These are phyloP conservation scores for Podaxis sp. DNA, from an alignment of 768 basidiomycete genomes.

Conservation along the genomic window DNA sequence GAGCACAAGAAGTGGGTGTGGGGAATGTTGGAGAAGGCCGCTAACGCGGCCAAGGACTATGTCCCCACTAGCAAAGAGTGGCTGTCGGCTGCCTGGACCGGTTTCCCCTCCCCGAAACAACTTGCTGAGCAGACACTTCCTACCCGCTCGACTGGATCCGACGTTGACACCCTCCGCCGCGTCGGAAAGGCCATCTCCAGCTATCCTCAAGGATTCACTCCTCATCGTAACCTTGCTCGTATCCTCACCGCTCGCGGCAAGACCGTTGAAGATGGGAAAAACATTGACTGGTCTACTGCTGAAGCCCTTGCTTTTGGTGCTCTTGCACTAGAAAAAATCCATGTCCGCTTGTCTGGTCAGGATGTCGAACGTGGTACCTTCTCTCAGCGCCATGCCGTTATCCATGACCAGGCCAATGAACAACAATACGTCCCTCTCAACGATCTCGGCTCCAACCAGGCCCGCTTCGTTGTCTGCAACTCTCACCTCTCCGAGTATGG, in stretches of 20 bases:
- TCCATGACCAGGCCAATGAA: constrained; percentile 95
- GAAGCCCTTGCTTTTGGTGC: constrained; percentile 97
- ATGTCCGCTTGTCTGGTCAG: constrained; percentile 95
- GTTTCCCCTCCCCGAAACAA: constrained; percentile 96
- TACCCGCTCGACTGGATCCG: constrained; percentile 83
- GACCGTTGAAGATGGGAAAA: constrained; percentile 84
- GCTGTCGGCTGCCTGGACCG: constrained; percentile 97
- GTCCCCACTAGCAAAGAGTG: constrained; percentile 94
- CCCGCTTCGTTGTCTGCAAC: constrained; percentile 94
- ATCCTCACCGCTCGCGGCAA: constrained; percentile 88
- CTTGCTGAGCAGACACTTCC: constrained; percentile 91
- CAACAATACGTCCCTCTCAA: constrained; percentile 88
- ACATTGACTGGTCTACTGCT: constrained; percentile 98
- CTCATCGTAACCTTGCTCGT: constrained; percentile 92
- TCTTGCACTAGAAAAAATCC: constrained; percentile 88
- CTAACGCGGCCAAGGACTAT: constrained; percentile 94
- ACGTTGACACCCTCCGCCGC: constrained; percentile 72
- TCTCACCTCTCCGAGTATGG: constrained; percentile 96
- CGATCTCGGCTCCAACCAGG: constrained; percentile 84
- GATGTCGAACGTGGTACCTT: constrained; percentile 99
- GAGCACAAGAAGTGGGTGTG: constrained; percentile 99
- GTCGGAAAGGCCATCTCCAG: constrained; percentile 87
- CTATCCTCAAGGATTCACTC: constrained; percentile 81
- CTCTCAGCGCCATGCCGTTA: constrained; percentile 95
- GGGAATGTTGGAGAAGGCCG: constrained; percentile 97